Evolutionary conservation across 495 filamentous ascomycete species (phyloP).

Genomic region (Xylaria venustula): DNA sequence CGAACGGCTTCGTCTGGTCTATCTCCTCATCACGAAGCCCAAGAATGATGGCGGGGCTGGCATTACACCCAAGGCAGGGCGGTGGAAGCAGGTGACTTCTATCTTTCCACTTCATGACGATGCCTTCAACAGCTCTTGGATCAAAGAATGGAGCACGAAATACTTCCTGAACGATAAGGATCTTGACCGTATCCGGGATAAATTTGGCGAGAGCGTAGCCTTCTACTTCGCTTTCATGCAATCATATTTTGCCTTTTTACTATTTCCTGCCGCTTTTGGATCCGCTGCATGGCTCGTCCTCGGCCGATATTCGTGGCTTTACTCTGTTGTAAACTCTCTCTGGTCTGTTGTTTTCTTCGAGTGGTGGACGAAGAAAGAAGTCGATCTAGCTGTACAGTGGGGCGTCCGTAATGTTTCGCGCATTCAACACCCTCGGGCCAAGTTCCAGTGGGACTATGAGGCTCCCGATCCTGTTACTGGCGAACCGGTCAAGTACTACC

Average conservation of each 20-base stretch:
- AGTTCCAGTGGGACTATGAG: conserved; percentile 77
- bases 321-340: conserved; percentile 75
- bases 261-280: conserved; percentile 83
- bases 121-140: conserved; percentile 84
- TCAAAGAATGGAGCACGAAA: conserved; percentile 81
- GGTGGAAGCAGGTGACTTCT: conserved; percentile 81
- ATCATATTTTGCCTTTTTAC: conserved; percentile 82
- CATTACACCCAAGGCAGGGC: conserved; percentile 76
- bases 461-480: conserved; percentile 79
- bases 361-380: conserved; percentile 94
- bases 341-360: conserved; percentile 93
- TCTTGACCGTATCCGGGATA: conserved; percentile 78
- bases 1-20: conserved; percentile 80
- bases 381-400: conserved; percentile 89
- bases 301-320: conserved; percentile 79
- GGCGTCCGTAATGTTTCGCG: conserved; percentile 83
- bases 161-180: conserved; percentile 77
- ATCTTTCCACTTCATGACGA: conserved; percentile 90
- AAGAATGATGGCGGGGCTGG: conserved; percentile 82
- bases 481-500: conserved; percentile 75
- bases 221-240: conserved; percentile 98
- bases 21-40: conserved; percentile 83
- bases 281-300: conserved; percentile 78
- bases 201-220: conserved; percentile 89
- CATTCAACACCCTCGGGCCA: conserved; percentile 71